Percentiles rank a stretch among this genome's conserved stretches.
Evolutionary conservation across 768 basidiomycete species (phyloP).

Genomic region (Mycena pura): DNA sequence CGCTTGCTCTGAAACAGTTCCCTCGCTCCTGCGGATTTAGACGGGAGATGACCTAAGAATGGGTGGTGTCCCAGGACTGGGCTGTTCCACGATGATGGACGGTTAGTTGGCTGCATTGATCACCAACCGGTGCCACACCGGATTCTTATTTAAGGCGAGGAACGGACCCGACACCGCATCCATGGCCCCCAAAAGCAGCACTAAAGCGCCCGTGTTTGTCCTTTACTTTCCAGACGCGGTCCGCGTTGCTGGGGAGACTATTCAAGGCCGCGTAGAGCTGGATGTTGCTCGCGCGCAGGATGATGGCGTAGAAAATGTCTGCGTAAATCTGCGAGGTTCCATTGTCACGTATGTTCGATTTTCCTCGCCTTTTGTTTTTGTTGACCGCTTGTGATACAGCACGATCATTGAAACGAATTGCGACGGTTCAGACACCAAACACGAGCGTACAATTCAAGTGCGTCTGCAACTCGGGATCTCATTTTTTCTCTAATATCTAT

Average conservation of each 20-base stretch:
- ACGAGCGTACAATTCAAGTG: conserved; percentile 15
- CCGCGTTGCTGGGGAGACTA: conserved; percentile 19
- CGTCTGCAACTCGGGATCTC: background rate
- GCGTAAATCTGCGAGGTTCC: conserved; percentile 10
- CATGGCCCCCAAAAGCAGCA: conserved; percentile 14
- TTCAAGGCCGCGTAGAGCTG: conserved; percentile 16
- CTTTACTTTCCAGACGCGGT: conserved; percentile 11
- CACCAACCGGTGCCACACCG: too few species aligned
- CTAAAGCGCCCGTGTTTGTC: conserved; percentile 2
- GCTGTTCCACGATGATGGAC: too few species aligned
- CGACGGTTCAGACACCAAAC: conserved; percentile 14
- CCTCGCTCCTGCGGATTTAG: too few species aligned
- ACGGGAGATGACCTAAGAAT: too few species aligned
- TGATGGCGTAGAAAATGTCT: conserved; percentile 16
- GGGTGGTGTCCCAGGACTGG: too few species aligned
- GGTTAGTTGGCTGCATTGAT: too few species aligned
- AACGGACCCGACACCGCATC: background rate
- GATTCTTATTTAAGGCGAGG: conserved; percentile 4
- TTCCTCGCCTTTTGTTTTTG: background rate
- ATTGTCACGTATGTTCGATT: conserved; percentile 16
- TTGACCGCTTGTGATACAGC: background rate
- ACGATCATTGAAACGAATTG: conserved; percentile 13
- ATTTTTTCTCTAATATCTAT: background rate
- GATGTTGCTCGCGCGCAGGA: conserved; percentile 18
- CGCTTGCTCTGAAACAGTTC: too few species aligned